These are phyloP conservation scores for Talaromyces sp. DNA, from an alignment of 2,329 filamentous ascomycete genomes.

Conservation along the genomic window DNA sequence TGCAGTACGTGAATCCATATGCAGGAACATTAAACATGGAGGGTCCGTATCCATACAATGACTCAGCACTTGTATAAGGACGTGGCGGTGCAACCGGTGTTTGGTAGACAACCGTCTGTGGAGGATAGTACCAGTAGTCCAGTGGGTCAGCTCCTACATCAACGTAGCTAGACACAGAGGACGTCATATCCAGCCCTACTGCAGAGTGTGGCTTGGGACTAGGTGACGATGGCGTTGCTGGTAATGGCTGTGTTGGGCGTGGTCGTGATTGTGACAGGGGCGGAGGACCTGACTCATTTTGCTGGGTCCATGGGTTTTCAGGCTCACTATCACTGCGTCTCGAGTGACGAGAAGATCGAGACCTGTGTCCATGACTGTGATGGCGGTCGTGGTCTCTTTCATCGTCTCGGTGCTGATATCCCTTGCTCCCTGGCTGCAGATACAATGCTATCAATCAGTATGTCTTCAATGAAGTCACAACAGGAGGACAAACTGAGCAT, in stretches of 20 bases:
- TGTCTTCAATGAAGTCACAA: background rate
- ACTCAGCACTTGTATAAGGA: slow-evolving; percentile 1
- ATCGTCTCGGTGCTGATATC: background rate
- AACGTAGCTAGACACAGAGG: background rate
- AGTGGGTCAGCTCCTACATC: background rate
- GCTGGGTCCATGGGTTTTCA: background rate
- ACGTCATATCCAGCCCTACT: background rate
- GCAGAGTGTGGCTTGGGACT: background rate
- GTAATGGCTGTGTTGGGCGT: background rate
- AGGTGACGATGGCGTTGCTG: background rate
- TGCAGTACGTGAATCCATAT: background rate
- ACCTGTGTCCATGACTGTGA: background rate
- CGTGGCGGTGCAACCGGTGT: background rate
- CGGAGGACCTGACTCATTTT: background rate
- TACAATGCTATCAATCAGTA: background rate
- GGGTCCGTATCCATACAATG: background rate
- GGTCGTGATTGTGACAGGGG: background rate
- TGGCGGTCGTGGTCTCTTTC: background rate
- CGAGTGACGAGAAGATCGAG: background rate
- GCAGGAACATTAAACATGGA: background rate
- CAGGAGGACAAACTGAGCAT: too few species aligned
- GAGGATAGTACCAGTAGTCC: background rate
- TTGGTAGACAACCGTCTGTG: background rate
- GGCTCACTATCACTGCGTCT: background rate
- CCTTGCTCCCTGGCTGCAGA: background rate